These are phyloP conservation scores for Pulveroboletus sp. DNA, from an alignment of 768 basidiomycete species.

Conservation along the genomic window DNA sequence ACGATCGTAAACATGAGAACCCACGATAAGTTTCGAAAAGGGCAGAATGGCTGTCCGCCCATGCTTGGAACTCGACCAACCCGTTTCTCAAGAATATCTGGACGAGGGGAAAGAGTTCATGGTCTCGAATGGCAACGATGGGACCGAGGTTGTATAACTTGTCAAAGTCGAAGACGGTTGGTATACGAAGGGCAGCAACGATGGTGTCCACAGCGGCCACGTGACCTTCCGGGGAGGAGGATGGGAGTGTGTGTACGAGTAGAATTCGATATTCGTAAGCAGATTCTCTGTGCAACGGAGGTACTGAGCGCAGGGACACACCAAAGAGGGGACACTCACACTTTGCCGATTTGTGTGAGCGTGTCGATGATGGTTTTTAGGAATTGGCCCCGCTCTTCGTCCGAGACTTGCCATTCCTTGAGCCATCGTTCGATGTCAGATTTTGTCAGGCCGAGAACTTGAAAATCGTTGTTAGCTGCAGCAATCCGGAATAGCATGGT, in stretches of 20 bases:
- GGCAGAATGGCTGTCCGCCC: constrained; percentile 49
- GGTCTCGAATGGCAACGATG: constrained; percentile 58
- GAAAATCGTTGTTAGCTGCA: constrained; percentile 55
- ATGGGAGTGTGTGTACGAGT: constrained; percentile 57
- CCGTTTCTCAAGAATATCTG: constrained; percentile 69
- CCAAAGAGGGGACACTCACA: constrained; percentile 42
- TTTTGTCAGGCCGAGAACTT: constrained; percentile 55
- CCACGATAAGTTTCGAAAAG: constrained; percentile 56
- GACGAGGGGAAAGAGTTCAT: constrained; percentile 71
- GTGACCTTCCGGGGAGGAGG: constrained; percentile 48
- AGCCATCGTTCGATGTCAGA: constrained; percentile 72
- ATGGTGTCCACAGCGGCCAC: constrained; percentile 58
- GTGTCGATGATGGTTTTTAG: constrained; percentile 60
- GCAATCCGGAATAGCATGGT: constrained; percentile 58
- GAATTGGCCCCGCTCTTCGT: constrained; percentile 61
- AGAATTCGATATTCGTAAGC: constrained; percentile 64
- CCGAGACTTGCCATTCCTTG: constrained; percentile 65
- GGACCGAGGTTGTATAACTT: constrained; percentile 72
- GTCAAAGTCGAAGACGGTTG: constrained; percentile 77
- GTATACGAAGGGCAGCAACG: constrained; percentile 59
- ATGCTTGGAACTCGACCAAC: constrained; percentile 56
- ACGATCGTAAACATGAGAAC: constrained; percentile 11
- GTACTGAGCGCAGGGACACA: background rate
- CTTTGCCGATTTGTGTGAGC: constrained; percentile 52
- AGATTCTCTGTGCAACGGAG: constrained; percentile 38